A percentile compares a stretch with the other conserved stretches of the same genome.
Evolutionary conservation across 2,329 filamentous ascomycete species (phyloP).

Genomic region (Bipolaris zeicola): DNA sequence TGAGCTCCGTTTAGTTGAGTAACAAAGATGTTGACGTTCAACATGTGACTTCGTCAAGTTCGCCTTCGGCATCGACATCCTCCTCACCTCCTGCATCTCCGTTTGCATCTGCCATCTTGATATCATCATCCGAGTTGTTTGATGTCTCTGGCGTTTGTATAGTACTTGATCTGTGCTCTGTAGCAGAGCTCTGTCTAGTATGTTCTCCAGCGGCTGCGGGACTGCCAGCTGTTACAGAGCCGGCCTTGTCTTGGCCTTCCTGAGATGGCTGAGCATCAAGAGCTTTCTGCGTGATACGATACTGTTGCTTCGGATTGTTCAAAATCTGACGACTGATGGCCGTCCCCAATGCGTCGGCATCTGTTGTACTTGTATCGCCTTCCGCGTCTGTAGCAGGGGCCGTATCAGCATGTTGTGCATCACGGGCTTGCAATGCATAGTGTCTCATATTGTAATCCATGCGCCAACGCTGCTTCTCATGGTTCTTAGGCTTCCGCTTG

Average conservation of each 20-base stretch:
- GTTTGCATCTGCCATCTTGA: constrained; percentile 20
- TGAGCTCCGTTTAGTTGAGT: background rate
- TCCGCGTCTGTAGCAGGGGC: background rate
- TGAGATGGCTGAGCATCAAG: constrained; percentile 3
- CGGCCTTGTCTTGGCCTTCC: background rate
- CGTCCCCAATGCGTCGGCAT: background rate
- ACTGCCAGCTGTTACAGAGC: background rate
- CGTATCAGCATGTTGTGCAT: background rate
- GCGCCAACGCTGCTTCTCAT: constrained; percentile 31
- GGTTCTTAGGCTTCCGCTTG: constrained; percentile 29
- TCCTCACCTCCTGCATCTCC: constrained; percentile 17
- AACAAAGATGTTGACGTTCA: background rate
- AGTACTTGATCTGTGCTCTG: background rate
- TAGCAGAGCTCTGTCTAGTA: background rate
- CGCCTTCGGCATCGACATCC: constrained; percentile 31
- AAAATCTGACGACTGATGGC: constrained; percentile 20
- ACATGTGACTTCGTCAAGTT: constrained; percentile 26
- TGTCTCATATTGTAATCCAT: constrained; percentile 29
- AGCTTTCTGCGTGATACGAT: constrained; percentile 24
- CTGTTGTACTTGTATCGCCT: background rate
- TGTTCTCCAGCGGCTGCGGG: background rate
- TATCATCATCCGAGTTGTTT: constrained; percentile 1
- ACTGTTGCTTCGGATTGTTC: constrained; percentile 27
- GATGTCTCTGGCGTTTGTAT: constrained; percentile 1
- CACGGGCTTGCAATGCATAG: constrained; percentile 15